These are phyloP conservation scores for Bruguiera parviflora DNA, from an alignment of 345 rosid genomes.

Conservation along the genomic window DNA sequence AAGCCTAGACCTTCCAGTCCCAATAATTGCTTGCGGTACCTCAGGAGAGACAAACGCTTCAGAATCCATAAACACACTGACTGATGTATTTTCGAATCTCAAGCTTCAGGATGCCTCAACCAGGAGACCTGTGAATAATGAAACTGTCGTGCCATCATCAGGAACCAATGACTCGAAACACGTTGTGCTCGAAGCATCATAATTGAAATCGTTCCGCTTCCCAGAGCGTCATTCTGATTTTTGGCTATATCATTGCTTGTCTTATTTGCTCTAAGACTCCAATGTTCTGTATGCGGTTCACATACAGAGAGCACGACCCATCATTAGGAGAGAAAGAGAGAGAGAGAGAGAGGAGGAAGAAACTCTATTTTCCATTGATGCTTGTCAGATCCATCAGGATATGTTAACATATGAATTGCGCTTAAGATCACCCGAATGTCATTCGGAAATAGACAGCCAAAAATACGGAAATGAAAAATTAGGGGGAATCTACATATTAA, in stretches of 20 bases:
- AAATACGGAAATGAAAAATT: no score
- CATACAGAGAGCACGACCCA: no score
- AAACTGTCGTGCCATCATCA: conserved; percentile 22
- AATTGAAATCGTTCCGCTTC: background rate
- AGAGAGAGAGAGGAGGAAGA: no score
- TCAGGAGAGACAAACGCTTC: conserved; percentile 24
- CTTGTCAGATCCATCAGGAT: no score
- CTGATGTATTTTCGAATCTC: conserved; percentile 52
- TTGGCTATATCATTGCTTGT: background rate
- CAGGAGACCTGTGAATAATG: conserved; percentile 17
- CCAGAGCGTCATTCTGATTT: background rate
- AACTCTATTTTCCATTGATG: no score
- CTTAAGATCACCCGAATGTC: no score
- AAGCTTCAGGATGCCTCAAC: conserved; percentile 40
- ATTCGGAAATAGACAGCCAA: no score
- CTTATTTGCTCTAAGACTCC: no score
- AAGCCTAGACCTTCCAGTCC: conserved; percentile 15
- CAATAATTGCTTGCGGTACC: conserved; percentile 2
- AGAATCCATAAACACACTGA: conserved; percentile 41
- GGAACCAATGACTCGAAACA: conserved; percentile 28
- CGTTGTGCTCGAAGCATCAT: conserved; percentile 50
- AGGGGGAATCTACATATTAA: no score
- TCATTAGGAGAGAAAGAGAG: no score
- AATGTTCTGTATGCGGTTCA: no score
- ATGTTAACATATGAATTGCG: no score